phyloP scores from a whole-genome alignment of 2,329 filamentous ascomycete species.

The Fusarium sp. region DNA sequence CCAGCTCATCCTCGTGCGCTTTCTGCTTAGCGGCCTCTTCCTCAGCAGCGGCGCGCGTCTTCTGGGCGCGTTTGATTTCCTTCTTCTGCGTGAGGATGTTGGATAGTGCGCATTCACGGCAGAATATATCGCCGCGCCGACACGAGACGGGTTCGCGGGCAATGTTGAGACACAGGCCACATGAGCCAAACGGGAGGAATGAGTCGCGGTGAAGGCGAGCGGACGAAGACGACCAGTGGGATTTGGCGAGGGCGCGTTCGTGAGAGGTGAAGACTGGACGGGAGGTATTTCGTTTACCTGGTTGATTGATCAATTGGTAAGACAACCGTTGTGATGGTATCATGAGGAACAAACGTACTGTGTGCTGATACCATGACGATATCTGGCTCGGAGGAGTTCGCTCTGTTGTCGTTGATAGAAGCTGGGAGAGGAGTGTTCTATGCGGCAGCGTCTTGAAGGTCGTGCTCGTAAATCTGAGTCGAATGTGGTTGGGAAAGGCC shows the following conservation, averaged over 20 bases:
- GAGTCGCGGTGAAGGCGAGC: conserved; percentile 90
- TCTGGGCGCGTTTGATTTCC: conserved; percentile 85
- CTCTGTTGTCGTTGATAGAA: conserved; percentile 10
- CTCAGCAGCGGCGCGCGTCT: conserved; percentile 66
- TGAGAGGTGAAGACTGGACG: conserved; percentile 93
- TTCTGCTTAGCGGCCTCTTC: conserved; percentile 69
- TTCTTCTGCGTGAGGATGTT: conserved; percentile 92
- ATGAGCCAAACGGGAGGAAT: conserved; percentile 90
- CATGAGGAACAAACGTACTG: conserved; percentile 50
- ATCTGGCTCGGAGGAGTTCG: neutral
- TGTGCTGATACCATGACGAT: conserved; percentile 48
- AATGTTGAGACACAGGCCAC: conserved; percentile 83
- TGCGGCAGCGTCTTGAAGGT: neutral
- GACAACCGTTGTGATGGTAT: neutral
- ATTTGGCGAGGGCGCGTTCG: conserved; percentile 83
- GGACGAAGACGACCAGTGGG: conserved; percentile 80
- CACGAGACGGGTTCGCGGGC: conserved; percentile 87
- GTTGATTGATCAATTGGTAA: neutral
- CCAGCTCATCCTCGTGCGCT: conserved; percentile 72
- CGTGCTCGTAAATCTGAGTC: neutral
- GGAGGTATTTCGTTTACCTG: conserved; percentile 87
- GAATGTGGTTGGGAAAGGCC: neutral
- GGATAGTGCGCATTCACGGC: conserved; percentile 88
- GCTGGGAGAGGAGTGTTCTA: neutral
- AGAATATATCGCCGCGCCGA: conserved; percentile 87